Evolutionary conservation across 2,329 filamentous ascomycete species (phyloP).

Genomic region (Penicillium sp.): DNA sequence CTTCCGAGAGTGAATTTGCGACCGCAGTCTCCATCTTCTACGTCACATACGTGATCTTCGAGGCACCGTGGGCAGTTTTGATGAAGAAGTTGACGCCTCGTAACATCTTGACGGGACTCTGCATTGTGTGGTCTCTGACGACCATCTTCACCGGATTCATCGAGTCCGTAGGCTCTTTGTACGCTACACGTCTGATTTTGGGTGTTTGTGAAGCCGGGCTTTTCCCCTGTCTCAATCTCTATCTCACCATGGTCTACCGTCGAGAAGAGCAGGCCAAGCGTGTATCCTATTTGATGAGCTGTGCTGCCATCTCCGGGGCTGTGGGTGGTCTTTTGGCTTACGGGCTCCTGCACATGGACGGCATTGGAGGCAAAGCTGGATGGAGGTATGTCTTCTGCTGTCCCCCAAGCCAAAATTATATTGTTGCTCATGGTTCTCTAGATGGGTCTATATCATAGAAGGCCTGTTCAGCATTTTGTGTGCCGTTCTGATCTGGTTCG

Average conservation of each 20-base stretch:
- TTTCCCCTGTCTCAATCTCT: constrained; percentile 43
- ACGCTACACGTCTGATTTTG: constrained; percentile 42
- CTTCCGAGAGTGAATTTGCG: constrained; percentile 45
- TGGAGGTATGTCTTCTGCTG: constrained; percentile 44
- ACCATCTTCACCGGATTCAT: constrained; percentile 52
- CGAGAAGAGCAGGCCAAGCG: constrained; percentile 44
- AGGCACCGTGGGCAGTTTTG: constrained; percentile 49
- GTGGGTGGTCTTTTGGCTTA: constrained; percentile 44
- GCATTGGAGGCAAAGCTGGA: constrained; percentile 44
- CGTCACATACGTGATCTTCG: constrained; percentile 52
- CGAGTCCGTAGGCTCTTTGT: constrained; percentile 42
- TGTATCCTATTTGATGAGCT: constrained; percentile 43
- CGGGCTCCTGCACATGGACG: constrained; percentile 47
- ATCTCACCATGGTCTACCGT: constrained; percentile 44
- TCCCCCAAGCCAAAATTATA: neutral
- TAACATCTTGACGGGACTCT: constrained; percentile 41
- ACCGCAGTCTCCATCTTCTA: constrained; percentile 54
- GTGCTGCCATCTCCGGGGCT: constrained; percentile 41
- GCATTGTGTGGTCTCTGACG: constrained; percentile 50
- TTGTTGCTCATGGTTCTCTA: constrained; percentile 6
- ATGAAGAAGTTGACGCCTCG: constrained; percentile 51
- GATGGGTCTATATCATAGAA: constrained; percentile 53
- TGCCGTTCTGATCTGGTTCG: constrained; percentile 38
- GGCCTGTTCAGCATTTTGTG: constrained; percentile 48
- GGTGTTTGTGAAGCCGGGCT: constrained; percentile 41